phyloP scores from a whole-genome alignment of 1,284 basidiomycete genomes.

The Athelia psychrophila region DNA sequence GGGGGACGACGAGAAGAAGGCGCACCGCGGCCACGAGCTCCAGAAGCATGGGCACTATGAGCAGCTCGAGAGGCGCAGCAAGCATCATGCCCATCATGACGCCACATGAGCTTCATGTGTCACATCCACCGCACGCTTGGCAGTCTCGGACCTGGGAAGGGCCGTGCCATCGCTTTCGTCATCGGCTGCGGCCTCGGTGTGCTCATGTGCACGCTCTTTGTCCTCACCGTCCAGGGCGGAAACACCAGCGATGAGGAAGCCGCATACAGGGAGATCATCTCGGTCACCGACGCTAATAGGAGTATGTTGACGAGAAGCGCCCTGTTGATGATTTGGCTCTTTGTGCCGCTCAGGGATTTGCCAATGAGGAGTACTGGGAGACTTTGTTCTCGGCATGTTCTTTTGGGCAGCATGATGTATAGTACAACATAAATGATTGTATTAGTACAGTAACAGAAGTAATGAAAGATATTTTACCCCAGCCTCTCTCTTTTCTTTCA shows the following conservation, averaged over 20 bases:
- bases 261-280: slow-evolving; percentile 33
- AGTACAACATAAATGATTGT: too few species aligned
- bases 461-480: too few species aligned
- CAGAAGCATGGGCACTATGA: slow-evolving; percentile 7
- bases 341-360: too few species aligned
- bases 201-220: slow-evolving; percentile 74
- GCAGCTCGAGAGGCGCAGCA: slow-evolving; percentile 2
- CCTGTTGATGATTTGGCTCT: too few species aligned
- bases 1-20: slow-evolving; percentile 5
- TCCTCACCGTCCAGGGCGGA: slow-evolving; percentile 49
- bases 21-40: too few species aligned
- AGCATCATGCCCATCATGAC: slow-evolving; percentile 10
- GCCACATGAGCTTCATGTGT: slow-evolving; percentile 41
- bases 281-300: slow-evolving; percentile 35
- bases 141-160: slow-evolving; percentile 77
- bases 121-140: slow-evolving; percentile 64
- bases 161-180: slow-evolving; percentile 73
- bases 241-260: slow-evolving; percentile 31
- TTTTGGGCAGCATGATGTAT: too few species aligned
- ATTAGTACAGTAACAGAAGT: too few species aligned
- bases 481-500: too few species aligned
- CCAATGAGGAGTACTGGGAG: too few species aligned
- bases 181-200: slow-evolving; percentile 79
- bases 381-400: too few species aligned
- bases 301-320: slow-evolving; percentile 44